phyloP scores from a whole-genome alignment of 2,329 filamentous ascomycete genomes.

The Sphaerulina musiva region DNA sequence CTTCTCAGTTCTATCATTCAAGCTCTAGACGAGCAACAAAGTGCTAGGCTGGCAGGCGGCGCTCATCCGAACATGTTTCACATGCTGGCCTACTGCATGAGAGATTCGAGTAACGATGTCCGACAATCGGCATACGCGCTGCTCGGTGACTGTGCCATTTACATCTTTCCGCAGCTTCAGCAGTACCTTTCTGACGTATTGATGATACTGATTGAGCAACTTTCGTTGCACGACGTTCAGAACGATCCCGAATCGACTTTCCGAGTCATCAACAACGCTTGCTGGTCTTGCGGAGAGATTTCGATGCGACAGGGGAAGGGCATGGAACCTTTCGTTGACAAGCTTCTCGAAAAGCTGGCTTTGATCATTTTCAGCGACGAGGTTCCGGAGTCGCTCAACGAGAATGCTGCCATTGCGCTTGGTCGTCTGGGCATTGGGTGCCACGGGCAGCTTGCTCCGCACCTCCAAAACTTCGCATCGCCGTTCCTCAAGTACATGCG shows the following conservation, averaged over 20 bases:
- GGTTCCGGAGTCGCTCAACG: conserved; percentile 77
- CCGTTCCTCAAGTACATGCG: conserved; percentile 76
- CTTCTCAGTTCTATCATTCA: conserved; percentile 90
- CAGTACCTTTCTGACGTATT: conserved; percentile 66
- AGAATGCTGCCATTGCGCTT: conserved; percentile 90
- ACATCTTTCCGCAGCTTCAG: conserved; percentile 75
- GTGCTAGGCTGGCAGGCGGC: conserved; percentile 65
- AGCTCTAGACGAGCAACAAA: conserved; percentile 67
- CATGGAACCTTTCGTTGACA: conserved; percentile 70
- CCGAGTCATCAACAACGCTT: conserved; percentile 94
- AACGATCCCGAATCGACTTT: conserved; percentile 81
- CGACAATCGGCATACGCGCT: conserved; percentile 93
- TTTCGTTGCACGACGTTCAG: conserved; percentile 63
- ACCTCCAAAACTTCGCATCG: conserved; percentile 71
- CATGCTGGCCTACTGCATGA: conserved; percentile 83
- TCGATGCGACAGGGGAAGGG: conserved; percentile 66
- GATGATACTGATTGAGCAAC: conserved; percentile 75
- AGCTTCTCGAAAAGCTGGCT: conserved; percentile 68
- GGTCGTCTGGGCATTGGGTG: conserved; percentile 79
- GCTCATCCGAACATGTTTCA: conserved; percentile 84
- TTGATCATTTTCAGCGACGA: conserved; percentile 79
- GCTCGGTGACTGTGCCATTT: conserved; percentile 89
- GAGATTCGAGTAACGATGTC: conserved; percentile 83
- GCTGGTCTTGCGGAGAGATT: conserved; percentile 93
- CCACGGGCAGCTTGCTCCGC: conserved; percentile 67